Conservation (phyloP, 148 eudicot species). For the Amaranthus cruentus region DNA sequence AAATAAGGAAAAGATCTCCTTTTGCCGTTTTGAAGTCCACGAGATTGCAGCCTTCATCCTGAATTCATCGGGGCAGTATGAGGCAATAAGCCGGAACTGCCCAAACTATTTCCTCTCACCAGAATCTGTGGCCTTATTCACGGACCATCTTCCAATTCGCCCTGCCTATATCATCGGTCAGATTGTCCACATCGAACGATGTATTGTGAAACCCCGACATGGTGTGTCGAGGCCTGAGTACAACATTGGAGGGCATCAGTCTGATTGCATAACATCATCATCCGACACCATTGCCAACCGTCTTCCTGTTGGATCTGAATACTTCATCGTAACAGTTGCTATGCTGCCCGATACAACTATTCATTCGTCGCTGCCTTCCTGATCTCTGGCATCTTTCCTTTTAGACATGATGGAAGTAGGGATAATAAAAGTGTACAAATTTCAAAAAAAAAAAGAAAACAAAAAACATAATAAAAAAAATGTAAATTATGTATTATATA, state of each 20-base stretch:
- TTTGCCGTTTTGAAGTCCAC: constrained; percentile 73
- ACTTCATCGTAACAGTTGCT: constrained; percentile 79
- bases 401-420: constrained; percentile 73
- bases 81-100: constrained; percentile 81
- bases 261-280: constrained; percentile 28
- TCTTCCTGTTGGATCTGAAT: constrained; percentile 70
- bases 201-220: constrained; percentile 41
- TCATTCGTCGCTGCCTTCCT: constrained; percentile 74
- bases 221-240: constrained; percentile 21
- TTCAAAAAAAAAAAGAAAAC: no score
- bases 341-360: constrained; percentile 74
- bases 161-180: constrained; percentile 82
- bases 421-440: neutral
- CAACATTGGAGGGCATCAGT: constrained; percentile 27
- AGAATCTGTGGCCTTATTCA: constrained; percentile 85
- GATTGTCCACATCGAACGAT: constrained; percentile 87
- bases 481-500: constrained; percentile 27
- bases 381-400: constrained; percentile 47
- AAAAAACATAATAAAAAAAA: neutral
- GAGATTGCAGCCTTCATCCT: constrained; percentile 91
- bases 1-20: constrained; percentile 88
- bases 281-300: constrained; percentile 35
- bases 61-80: constrained; percentile 71
- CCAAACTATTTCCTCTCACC: constrained; percentile 74
- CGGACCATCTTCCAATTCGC: constrained; percentile 63